Conservation (phyloP, 2,329 filamentous ascomycete species). For the Chrysosporium queenslandicum region DNA sequence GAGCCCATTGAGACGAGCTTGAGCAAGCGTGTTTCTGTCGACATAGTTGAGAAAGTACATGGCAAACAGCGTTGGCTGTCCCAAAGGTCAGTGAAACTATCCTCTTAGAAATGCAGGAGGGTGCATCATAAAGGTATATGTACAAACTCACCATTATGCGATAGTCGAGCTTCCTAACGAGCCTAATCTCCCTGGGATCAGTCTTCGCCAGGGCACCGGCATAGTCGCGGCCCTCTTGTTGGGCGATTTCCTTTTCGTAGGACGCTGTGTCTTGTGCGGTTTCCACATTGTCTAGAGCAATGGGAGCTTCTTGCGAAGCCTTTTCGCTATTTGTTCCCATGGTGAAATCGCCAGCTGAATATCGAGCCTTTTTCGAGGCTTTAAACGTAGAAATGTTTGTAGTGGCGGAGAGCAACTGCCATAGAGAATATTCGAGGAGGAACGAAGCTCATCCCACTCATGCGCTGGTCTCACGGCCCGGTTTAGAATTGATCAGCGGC, state of each 20-base stretch:
- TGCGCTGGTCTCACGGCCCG: background rate
- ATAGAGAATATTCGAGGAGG: background rate
- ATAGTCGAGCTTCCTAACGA: conserved; percentile 36
- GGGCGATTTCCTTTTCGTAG: conserved; percentile 9
- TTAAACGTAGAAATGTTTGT: too few species aligned
- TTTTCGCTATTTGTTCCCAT: background rate
- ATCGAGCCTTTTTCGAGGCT: too few species aligned
- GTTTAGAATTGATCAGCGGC: background rate
- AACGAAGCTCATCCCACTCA: background rate
- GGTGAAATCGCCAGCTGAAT: background rate
- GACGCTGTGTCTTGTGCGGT: background rate
- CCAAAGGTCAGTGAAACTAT: background rate
- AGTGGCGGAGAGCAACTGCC: background rate
- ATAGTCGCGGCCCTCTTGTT: conserved; percentile 25
- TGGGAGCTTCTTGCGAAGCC: background rate
- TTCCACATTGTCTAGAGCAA: conserved; percentile 1
- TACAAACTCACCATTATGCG: conserved; percentile 34
- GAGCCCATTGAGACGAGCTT: conserved; percentile 18
- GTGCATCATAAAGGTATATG: background rate
- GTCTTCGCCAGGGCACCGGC: conserved; percentile 34
- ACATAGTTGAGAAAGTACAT: conserved; percentile 25
- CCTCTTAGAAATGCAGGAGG: background rate
- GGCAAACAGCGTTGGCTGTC: conserved; percentile 20
- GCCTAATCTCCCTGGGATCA: conserved; percentile 33
- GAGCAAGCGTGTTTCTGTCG: conserved; percentile 19